Base-by-base conservation (phyloP, 306 rosid species). In the Biancaea sappan region DNA sequence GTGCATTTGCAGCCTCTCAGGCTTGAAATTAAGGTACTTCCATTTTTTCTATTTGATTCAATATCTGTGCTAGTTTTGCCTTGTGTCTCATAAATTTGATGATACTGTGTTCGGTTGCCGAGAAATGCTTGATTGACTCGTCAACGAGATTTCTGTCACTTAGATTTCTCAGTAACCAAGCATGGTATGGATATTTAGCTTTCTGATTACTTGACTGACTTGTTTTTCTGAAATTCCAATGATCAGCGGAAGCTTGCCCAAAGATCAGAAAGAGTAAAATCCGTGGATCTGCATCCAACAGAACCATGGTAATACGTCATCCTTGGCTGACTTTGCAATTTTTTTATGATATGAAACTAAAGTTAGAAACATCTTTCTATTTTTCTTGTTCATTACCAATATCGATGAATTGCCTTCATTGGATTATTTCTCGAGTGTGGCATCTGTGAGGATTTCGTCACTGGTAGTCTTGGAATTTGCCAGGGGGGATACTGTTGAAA, bases 1-100 rank as follows among this genome's bases (percentile, higher is more conserved):
- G 71, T 71, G 86, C 77, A 41, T 82, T 80, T 52, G 74, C 92
- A 95, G 99, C 99, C 99, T 95, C 97, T 95, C 87, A 84, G 99
- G 88, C 98, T 95, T 74, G 99, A 95, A 88, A 95, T 95, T 81
- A 95, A 95, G 99, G 99, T 95, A 86, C 67, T 29, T 12, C 40
- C 57, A 6, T 43, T 41, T 73, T 35, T 22, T 5, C 28, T 46
- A 35, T 53, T 57, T 47, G 59, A 52, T 78, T 80, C 41, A 15
- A 51, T 58, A 15, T 24, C 58, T 16, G 40, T 74, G 51, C 73
- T 80, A 72, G 72, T 56, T 34, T 50, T 63, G 67, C 62, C n/a
- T 67, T 25, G 29, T 15, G 47, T 32, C 44, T 32, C 3, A 32
- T n/a, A 16, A 16, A 32, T 60, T 9, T 35, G 47, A 19, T 62